A percentile compares a stretch with the other conserved stretches of the same genome.
Conservation (phyloP, 306 rosid species). For the peach (Prunus persica) region Prunus_persica_NCBIv2 NC_034009.1:40048501-40049000, state of each 20-base stretch:
- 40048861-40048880: conserved; percentile 99
- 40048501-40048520: conserved; percentile 94
- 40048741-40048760: not conserved
- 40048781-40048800: not conserved
- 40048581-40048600: conserved; percentile 97
- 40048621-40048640: conserved; percentile 81
- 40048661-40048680: conserved; percentile 95
- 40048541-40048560: conserved; percentile 93
- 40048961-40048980: conserved; percentile 90
- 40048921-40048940: conserved; percentile 92
- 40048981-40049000: conserved; percentile 61
- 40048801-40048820: conserved; percentile 51
- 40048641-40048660: conserved; percentile 98
- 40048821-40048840: conserved; percentile 97
- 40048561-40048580: conserved; percentile 98
- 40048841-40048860: conserved; percentile 99
- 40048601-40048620: conserved; percentile 99
- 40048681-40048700: conserved; percentile 99
- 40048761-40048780: not conserved
- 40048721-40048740: conserved; percentile 45
- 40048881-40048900: conserved; percentile 97
- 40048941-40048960: conserved; percentile 91
- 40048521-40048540: conserved; percentile 97
- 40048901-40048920: conserved; percentile 88
- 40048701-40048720: conserved; percentile 95